A percentile compares a stretch with the other conserved stretches of the same genome.
Evolutionary conservation across 352 stramenopile genomes (phyloP).

Genomic region (Globisporangium iwayamae): DNA sequence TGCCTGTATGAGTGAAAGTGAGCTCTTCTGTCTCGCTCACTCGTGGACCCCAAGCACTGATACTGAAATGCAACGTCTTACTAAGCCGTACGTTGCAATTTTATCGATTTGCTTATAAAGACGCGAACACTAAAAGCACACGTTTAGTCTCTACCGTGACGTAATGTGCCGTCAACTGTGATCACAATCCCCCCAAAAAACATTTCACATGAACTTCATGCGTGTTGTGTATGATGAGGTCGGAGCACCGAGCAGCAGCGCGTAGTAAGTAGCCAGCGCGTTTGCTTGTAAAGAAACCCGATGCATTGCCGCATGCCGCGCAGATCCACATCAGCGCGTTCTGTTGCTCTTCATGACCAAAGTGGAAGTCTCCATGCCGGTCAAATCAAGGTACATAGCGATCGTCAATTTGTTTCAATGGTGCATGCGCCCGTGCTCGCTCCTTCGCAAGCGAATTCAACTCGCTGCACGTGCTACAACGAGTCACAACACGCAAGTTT

Average conservation of each 20-base stretch:
- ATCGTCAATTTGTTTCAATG: no score
- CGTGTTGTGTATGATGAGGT: not conserved
- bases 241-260: not conserved
- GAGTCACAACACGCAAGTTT: no score
- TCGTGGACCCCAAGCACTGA: constrained; percentile 36
- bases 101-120: constrained; percentile 80
- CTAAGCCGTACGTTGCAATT: constrained; percentile 55
- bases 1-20: not conserved
- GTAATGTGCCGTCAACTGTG: constrained; percentile 86
- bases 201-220: not conserved
- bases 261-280: not conserved
- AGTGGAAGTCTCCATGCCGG: no score
- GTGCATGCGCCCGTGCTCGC: no score
- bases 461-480: no score
- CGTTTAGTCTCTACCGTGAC: constrained; percentile 68
- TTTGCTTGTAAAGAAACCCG: no score
- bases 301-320: no score
- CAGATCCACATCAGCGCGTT: no score
- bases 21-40: not conserved
- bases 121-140: constrained; percentile 87
- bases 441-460: no score
- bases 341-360: no score
- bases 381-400: no score
- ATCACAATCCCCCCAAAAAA: constrained; percentile 36
- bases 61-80: constrained; percentile 74